Percentiles rank a stretch among this genome's conserved stretches.
Conservation (phyloP, 176 grass and related monocot species). For the Carex kokanica region DNA sequence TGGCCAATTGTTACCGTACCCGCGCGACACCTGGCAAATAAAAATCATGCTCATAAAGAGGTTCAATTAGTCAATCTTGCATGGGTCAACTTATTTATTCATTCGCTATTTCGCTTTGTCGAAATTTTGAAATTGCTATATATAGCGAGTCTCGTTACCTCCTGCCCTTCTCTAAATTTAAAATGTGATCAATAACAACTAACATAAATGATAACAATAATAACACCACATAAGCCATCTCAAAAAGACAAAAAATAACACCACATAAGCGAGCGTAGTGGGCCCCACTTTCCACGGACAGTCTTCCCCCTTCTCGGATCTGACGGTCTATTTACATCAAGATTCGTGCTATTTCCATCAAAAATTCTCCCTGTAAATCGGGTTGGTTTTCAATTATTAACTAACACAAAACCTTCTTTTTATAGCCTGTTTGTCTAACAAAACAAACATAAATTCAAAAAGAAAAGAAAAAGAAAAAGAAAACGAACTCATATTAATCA, state of each 20-base stretch:
- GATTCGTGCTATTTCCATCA: background rate
- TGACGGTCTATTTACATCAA: background rate
- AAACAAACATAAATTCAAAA: background rate
- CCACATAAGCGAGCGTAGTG: background rate
- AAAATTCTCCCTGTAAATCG: background rate
- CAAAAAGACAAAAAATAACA: no score
- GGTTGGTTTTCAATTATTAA: background rate
- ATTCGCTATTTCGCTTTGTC: background rate
- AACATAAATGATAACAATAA: background rate
- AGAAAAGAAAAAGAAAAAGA: background rate
- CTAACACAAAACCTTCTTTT: background rate
- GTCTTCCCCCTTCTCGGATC: background rate
- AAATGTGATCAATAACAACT: background rate
- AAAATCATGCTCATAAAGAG: background rate
- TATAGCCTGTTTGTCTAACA: background rate
- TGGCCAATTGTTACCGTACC: background rate
- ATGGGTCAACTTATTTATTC: background rate
- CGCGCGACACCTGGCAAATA: background rate
- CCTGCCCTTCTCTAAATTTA: background rate
- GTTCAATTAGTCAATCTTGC: background rate
- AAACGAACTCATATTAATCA: background rate
- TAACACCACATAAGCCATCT: background rate
- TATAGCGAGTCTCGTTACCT: background rate
- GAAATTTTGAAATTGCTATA: background rate
- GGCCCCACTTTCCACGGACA: background rate